Evolutionary conservation across 225 moss, liverwort and hornwort genomes (phyloP).

Genomic region (Pseudisothecium myosuroides): DNA sequence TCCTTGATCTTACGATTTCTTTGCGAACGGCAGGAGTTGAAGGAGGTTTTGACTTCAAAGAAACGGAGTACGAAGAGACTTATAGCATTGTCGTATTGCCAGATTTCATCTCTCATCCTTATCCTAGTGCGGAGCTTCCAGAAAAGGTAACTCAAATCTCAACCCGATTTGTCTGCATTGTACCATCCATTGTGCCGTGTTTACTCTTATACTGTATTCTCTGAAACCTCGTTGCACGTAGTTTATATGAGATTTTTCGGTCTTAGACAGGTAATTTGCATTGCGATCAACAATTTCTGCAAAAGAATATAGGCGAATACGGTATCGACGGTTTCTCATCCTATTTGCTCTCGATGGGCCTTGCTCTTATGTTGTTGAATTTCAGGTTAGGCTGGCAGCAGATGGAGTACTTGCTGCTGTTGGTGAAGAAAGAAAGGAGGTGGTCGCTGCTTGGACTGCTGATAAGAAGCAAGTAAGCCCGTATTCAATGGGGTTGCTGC

Average conservation of each 20-base stretch:
- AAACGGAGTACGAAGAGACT: slow-evolving; percentile 58
- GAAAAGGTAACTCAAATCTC: slow-evolving; percentile 50
- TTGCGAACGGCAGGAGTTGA: slow-evolving; percentile 47
- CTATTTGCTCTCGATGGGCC: background rate
- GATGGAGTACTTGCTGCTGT: slow-evolving; percentile 84
- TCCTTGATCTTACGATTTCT: background rate
- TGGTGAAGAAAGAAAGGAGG: slow-evolving; percentile 87
- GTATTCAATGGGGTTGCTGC: slow-evolving; percentile 54
- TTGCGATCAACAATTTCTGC: background rate
- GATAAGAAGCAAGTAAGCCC: slow-evolving; percentile 72
- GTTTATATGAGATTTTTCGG: background rate
- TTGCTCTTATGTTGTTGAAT: background rate
- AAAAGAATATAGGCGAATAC: background rate
- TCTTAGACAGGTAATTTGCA: background rate
- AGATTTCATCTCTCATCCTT: slow-evolving; percentile 53
- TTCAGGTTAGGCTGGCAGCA: slow-evolving; percentile 85
- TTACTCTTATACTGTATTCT: background rate
- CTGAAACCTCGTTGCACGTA: background rate
- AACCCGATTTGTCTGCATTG: background rate
- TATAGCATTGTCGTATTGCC: slow-evolving; percentile 66
- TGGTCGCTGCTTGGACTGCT: slow-evolving; percentile 84
- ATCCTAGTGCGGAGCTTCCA: slow-evolving; percentile 82
- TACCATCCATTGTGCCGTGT: background rate
- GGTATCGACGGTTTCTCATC: background rate
- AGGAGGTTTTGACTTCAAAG: slow-evolving; percentile 71